These are phyloP conservation scores for Gracilaria caudata DNA, from an alignment of 23 red algal genomes.

Conservation along the genomic window DNA sequence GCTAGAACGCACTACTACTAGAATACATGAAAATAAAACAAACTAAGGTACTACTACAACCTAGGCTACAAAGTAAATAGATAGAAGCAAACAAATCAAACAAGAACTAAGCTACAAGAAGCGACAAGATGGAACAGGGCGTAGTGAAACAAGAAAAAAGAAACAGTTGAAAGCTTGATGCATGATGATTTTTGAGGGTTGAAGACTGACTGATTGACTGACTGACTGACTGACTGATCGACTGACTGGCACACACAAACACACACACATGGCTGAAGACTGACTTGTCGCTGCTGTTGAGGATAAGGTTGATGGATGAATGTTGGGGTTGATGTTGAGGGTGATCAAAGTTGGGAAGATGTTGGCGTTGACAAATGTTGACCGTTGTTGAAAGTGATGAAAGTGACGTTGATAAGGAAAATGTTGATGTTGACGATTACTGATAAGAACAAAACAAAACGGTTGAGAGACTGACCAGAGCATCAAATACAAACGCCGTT, in stretches of 20 bases:
- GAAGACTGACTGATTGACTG: not conserved
- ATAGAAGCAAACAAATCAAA: not conserved
- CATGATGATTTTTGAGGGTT: constrained; percentile 31
- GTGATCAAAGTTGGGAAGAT: not conserved
- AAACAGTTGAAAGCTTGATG: constrained; percentile 26
- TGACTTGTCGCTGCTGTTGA: constrained; percentile 11
- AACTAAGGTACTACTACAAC: not conserved
- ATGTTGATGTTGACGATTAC: not conserved
- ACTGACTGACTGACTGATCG: not conserved
- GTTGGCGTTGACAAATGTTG: not conserved
- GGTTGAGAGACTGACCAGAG: no score
- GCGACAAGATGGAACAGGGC: not conserved
- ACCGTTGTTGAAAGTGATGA: not conserved
- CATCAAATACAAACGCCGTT: no score
- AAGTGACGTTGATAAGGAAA: constrained; percentile 5
- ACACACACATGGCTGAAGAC: constrained; percentile 17
- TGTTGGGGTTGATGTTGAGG: not conserved
- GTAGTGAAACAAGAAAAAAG: not conserved
- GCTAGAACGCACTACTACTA: constrained; percentile 10
- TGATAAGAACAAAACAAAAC: not conserved
- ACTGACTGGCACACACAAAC: not conserved
- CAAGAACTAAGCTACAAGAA: constrained; percentile 5
- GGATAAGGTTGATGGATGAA: not conserved
- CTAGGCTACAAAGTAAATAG: not conserved
- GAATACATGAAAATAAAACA: not conserved